Evolutionary conservation across 139 green algal species (phyloP), one percentile per base, ranked within the genome.

Genomic region (Desmodesmus armatus): DNA sequence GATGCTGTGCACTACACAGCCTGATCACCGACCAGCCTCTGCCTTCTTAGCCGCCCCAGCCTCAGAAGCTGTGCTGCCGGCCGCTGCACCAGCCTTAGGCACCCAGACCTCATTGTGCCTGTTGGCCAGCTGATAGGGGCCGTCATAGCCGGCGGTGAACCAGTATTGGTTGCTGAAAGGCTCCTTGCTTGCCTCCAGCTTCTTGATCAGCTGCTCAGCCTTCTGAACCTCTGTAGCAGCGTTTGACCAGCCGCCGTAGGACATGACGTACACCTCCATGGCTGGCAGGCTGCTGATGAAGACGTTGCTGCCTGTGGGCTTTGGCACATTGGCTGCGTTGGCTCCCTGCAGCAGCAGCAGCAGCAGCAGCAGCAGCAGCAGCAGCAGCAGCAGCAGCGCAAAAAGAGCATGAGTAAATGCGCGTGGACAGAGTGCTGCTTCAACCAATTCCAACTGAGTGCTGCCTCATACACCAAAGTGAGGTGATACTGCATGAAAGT

Each of bases 191-290:
- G 33, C 63, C 35, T 85, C 40, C 13, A 90, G 71, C 44, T 71
- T 71, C 44, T 85, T 21, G 37, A 84, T 76, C 39, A 84, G 29
- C 35, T 80, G 71, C 0, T 79, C 82, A 58, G 89, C 93, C 29
- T 80, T 55, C 27, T 58, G 39, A 19, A 92, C 67, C 21, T 77
- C 78, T 3, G 35, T 86, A 58, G 89, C 77, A 51, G 88, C 88
- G 29, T 88, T 78, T 0, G 83, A 74, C 44, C 62, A 94, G 19
- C 93, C 93, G 31, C 89, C 88, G 75, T 91, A 93, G 44, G 88
- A 87, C 3, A 80, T n/a, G 1, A 97, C 94, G 83, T 92, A 97
- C 0, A 87, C 87, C 3, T 82, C 87, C 33, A 84, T 43, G 13
- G 74, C 87, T 3, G 90, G 82, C 3, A 55, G 31, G 7, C 84